Conservation (phyloP, 2,329 filamentous ascomycete species). For the Sarocladium oryzae region DNA sequence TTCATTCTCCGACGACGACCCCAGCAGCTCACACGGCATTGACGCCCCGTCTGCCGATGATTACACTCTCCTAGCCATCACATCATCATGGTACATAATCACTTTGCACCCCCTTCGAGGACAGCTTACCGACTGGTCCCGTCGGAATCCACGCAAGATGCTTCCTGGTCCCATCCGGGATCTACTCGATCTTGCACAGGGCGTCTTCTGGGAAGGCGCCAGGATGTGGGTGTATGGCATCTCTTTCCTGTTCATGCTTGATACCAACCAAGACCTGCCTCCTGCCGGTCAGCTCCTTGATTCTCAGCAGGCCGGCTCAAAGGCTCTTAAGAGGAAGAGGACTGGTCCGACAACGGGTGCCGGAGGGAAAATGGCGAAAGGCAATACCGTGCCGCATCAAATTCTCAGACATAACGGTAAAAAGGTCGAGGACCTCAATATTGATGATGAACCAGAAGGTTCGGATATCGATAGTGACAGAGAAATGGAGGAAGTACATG, state of each 20-base stretch:
- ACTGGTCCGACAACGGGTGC: constrained; percentile 42
- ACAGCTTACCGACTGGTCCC: constrained; percentile 76
- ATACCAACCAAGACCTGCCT: constrained; percentile 64
- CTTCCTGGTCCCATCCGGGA: constrained; percentile 70
- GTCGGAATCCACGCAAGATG: constrained; percentile 68
- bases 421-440: constrained; percentile 32
- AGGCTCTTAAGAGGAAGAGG: constrained; percentile 49
- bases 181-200: constrained; percentile 74
- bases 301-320: constrained; percentile 17
- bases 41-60: constrained; percentile 30
- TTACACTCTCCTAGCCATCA: constrained; percentile 48
- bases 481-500: constrained; percentile 27
- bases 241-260: constrained; percentile 87
- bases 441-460: constrained; percentile 31
- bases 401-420: constrained; percentile 34
- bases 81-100: constrained; percentile 57
- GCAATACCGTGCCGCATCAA: constrained; percentile 37
- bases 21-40: constrained; percentile 18
- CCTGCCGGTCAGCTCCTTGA: constrained; percentile 23
- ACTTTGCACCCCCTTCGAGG: constrained; percentile 76
- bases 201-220: constrained; percentile 72
- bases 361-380: constrained; percentile 44
- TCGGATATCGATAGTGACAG: constrained; percentile 31
- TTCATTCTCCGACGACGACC: constrained; percentile 55
- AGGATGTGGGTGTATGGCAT: constrained; percentile 84